These are phyloP conservation scores for Chaetomidium leptoderma DNA, from an alignment of 495 filamentous ascomycete genomes.

Conservation along the genomic window DNA sequence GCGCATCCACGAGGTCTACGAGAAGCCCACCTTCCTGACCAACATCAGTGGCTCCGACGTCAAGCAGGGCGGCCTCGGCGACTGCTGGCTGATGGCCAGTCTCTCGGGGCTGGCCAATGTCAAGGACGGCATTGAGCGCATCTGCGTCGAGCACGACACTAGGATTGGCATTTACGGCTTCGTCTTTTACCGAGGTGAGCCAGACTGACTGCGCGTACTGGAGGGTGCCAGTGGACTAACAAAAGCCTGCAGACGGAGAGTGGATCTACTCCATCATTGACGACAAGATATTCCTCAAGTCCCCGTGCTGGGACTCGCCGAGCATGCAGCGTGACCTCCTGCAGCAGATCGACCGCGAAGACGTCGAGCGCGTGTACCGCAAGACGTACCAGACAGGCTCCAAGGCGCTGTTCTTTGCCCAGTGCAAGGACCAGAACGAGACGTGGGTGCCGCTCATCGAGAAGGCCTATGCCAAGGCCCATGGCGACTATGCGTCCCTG, in stretches of 20 bases:
- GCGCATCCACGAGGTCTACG: slow-evolving; percentile 79
- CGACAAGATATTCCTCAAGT: slow-evolving; percentile 71
- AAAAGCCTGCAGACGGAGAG: slow-evolving; percentile 70
- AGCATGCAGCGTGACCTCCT: slow-evolving; percentile 51
- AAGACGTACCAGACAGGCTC: slow-evolving; percentile 75
- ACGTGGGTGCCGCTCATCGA: slow-evolving; percentile 92
- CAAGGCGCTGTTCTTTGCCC: slow-evolving; percentile 81
- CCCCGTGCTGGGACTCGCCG: slow-evolving; percentile 70
- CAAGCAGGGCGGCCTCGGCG: slow-evolving; percentile 74
- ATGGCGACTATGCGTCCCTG: slow-evolving; percentile 76
- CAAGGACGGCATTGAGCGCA: slow-evolving; percentile 65
- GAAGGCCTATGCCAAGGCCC: slow-evolving; percentile 94
- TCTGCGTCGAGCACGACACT: slow-evolving; percentile 76
- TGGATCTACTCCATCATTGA: slow-evolving; percentile 94
- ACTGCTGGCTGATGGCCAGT: slow-evolving; percentile 94
- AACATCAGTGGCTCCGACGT: slow-evolving; percentile 75
- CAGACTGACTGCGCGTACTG: no score
- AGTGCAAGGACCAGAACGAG: slow-evolving; percentile 81
- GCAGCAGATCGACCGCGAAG: slow-evolving; percentile 57
- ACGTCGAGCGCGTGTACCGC: slow-evolving; percentile 72
- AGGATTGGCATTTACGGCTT: slow-evolving; percentile 89
- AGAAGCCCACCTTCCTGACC: slow-evolving; percentile 77
- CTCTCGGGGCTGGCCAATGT: slow-evolving; percentile 79
- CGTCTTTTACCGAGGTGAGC: slow-evolving; percentile 69
- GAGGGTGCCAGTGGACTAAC: not conserved